A percentile compares a stretch with the other conserved stretches of the same genome.
phyloP scores from a whole-genome alignment of 306 rosid genomes.

The Malus domestica region ASM211411v1 NC_041802.1:5398501-5399000 shows the following conservation, averaged over 20 bases:
- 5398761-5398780: slow-evolving; percentile 66
- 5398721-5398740: slow-evolving; percentile 48
- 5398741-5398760: slow-evolving; percentile 63
- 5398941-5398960: too few species aligned
- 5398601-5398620: background rate
- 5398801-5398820: background rate
- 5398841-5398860: background rate
- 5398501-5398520: too few species aligned
- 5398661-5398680: background rate
- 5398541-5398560: too few species aligned
- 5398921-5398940: too few species aligned
- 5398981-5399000: slow-evolving; percentile 33
- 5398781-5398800: slow-evolving; percentile 64
- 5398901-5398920: too few species aligned
- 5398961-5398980: slow-evolving; percentile 72
- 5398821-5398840: background rate
- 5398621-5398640: too few species aligned
- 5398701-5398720: slow-evolving; percentile 39
- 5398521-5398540: too few species aligned
- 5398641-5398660: too few species aligned
- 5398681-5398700: background rate
- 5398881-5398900: too few species aligned
- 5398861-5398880: background rate
- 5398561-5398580: too few species aligned
- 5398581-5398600: background rate